Evolutionary conservation across 139 green algal species (phyloP).

Genomic region (Chlamydomonas incerta): DNA sequence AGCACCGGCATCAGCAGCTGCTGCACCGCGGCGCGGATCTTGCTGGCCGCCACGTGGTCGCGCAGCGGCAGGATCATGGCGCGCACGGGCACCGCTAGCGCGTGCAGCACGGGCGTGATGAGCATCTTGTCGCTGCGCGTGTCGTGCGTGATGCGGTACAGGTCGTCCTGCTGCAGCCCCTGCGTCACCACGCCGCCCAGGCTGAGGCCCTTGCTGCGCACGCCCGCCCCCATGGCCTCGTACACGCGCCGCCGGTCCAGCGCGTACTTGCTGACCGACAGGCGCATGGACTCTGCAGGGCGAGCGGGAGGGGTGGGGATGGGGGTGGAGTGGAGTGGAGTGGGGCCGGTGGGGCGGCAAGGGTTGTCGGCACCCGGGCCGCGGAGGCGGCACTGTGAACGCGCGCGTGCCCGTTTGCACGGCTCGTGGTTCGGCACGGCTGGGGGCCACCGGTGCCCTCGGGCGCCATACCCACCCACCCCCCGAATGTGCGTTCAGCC

Average conservation of each 20-base stretch:
- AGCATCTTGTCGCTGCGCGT: slow-evolving; percentile 15
- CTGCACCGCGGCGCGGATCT: slow-evolving; percentile 44
- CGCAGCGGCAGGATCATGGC: slow-evolving; percentile 70
- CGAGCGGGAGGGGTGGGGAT: too few species aligned
- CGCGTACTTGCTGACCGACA: slow-evolving; percentile 30
- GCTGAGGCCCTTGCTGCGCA: slow-evolving; percentile 41
- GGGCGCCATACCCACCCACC: background rate
- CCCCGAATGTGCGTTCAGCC: background rate
- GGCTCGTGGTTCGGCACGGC: too few species aligned
- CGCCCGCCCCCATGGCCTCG: slow-evolving; percentile 47
- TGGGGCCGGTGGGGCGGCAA: too few species aligned
- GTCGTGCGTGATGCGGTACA: slow-evolving; percentile 48
- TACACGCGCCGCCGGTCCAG: slow-evolving; percentile 53
- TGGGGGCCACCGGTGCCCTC: too few species aligned
- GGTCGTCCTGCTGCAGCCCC: slow-evolving; percentile 55
- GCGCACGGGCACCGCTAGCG: slow-evolving; percentile 57
- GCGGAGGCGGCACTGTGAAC: too few species aligned
- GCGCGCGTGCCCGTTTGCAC: too few species aligned
- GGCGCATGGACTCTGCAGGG: background rate
- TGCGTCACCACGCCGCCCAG: slow-evolving; percentile 59
- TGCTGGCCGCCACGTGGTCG: slow-evolving; percentile 32
- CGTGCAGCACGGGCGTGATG: slow-evolving; percentile 37
- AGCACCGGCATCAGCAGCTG: slow-evolving; percentile 56
- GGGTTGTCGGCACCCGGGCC: too few species aligned
- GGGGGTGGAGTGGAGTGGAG: too few species aligned